Percentiles rank a stretch among this genome's conserved stretches.
phyloP scores from a whole-genome alignment of 106 monocot genomes.

The Allium cepa region DNA sequence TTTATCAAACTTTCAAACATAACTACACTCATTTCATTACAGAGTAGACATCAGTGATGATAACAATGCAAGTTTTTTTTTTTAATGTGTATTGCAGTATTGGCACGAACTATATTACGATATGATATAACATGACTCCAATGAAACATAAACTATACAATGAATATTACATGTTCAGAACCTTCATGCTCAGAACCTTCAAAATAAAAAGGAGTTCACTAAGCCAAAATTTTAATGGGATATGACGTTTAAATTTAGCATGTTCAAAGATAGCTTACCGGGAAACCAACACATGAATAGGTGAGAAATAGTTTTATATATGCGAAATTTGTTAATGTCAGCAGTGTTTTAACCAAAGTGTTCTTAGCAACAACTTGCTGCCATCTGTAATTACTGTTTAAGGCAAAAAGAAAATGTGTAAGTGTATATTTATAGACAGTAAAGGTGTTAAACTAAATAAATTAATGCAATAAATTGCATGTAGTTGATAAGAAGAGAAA shows the following conservation, averaged over 20 bases:
- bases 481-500: background rate
- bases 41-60: no score
- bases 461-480: background rate
- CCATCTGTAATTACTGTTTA: slow-evolving; percentile 92
- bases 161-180: slow-evolving; percentile 86
- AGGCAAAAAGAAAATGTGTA: background rate
- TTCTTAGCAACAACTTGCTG: slow-evolving; percentile 72
- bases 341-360: slow-evolving; percentile 34
- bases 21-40: no score
- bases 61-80: no score
- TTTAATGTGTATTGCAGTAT: no score
- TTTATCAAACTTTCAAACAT: no score
- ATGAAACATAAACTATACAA: no score
- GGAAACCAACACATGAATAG: slow-evolving; percentile 95
- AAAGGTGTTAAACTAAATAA: background rate
- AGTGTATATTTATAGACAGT: no score
- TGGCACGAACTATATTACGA: no score
- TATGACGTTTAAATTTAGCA: background rate
- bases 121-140: no score
- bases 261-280: slow-evolving; percentile 27
- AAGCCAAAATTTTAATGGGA: background rate
- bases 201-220: background rate
- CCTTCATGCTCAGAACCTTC: no score
- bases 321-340: slow-evolving; percentile 56
- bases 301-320: slow-evolving; percentile 81